Base-by-base conservation (phyloP, 2,329 filamentous ascomycete species). In the Trichophyton simii region DNA sequence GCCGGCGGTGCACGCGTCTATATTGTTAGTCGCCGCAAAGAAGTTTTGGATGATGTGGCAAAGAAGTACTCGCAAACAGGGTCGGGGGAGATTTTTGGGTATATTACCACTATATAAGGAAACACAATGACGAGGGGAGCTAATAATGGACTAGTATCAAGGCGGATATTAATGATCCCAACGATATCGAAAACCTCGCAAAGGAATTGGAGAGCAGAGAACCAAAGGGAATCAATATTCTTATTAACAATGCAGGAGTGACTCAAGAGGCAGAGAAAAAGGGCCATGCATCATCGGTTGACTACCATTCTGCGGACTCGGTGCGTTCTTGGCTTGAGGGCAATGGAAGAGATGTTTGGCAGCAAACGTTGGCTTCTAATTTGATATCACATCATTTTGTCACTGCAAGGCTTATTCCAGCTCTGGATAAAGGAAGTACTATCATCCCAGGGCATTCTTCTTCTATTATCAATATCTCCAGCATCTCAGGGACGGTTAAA, bases 161-260 rank as follows among this genome's bases (percentile, higher is more conserved):
- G 22, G 75, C 77, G 63, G 80, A 82, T 65, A 75, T 81, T 42
- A 79, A 44, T 44, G 8, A 38, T 38, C 34, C 11, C 34, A 38
- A 38, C 34, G 79, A 80, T 50, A 73, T 80, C 22, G 72, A 75
- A 63, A 71, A 71, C 8, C 70, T 81, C 7, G 78, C 77, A 58
- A 76, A 79, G 64, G 77, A 82, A 68, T 75, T 83, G 63, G 73
- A 77, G 67, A 77, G 78, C 62, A 77, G 78, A 62, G 81, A 83
- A 66, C 71, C 77, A 1, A 76, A 78, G 6, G 80, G 80, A 3
- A 78, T 83, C 34, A 79, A 83, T 61, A 67, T 83, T 50, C 66
- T 72, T 1, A 64, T 72, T 62, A 72, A 72, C 65, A 71, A 70
- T 28, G 66, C 67, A 9, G 67, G 80, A 1, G 75, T 82, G 60